Percentiles rank a stretch among this genome's conserved stretches.
Conservation (phyloP, 2,329 filamentous ascomycete species). For the Nemania serpens region DNA sequence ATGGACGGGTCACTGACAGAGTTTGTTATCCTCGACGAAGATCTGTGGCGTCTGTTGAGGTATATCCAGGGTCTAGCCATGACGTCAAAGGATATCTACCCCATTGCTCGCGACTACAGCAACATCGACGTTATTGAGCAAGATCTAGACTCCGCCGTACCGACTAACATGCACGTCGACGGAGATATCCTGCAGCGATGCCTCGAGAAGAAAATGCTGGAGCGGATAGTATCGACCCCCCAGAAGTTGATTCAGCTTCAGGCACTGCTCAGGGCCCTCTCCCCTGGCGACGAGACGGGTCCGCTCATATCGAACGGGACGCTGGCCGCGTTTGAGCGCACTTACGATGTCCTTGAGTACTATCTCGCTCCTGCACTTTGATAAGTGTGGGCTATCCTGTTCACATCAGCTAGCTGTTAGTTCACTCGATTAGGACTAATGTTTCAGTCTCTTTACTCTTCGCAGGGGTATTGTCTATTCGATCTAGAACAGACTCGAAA, state of each 20-base stretch:
- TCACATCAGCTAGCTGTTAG: not conserved
- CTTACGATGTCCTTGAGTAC: slow-evolving; percentile 60
- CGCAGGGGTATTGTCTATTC: too few species aligned
- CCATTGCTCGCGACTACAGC: not conserved
- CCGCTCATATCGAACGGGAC: not conserved
- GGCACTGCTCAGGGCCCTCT: slow-evolving; percentile 20
- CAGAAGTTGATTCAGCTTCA: slow-evolving; percentile 35
- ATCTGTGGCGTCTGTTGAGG: slow-evolving; percentile 70
- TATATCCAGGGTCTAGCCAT: slow-evolving; percentile 73
- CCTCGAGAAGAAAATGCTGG: slow-evolving; percentile 52
- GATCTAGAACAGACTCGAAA: too few species aligned
- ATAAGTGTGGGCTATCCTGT: too few species aligned
- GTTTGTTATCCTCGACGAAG: slow-evolving; percentile 67
- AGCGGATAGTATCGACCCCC: slow-evolving; percentile 44
- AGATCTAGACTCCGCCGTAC: too few species aligned
- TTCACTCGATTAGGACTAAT: too few species aligned
- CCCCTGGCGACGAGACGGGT: not conserved
- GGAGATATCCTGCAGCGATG: slow-evolving; percentile 67
- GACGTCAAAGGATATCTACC: slow-evolving; percentile 50
- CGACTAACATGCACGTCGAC: slow-evolving; percentile 64
- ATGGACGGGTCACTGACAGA: slow-evolving; percentile 73
- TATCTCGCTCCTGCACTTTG: slow-evolving; percentile 58
- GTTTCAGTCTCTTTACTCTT: too few species aligned
- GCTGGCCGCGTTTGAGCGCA: slow-evolving; percentile 46
- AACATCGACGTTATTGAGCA: slow-evolving; percentile 27